These are phyloP conservation scores for Sordariomycetes sp. DNA, from an alignment of 2,329 filamentous ascomycete genomes.

Conservation along the genomic window DNA sequence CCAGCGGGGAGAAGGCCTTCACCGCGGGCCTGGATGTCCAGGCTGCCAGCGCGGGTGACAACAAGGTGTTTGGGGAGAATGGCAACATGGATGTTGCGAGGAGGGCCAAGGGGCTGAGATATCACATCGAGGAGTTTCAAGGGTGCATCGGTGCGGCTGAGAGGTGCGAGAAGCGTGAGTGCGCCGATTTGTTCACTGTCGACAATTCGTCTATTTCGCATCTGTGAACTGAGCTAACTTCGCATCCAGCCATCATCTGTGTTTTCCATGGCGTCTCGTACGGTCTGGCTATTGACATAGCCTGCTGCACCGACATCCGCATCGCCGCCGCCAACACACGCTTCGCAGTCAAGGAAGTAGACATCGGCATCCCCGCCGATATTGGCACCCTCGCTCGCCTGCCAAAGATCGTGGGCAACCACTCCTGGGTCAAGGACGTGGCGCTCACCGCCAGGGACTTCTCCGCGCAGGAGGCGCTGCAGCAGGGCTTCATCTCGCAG, in stretches of 20 bases:
- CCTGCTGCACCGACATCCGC: slow-evolving; percentile 61
- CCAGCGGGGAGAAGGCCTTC: slow-evolving; percentile 76
- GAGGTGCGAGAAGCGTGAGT: slow-evolving; percentile 76
- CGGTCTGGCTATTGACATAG: slow-evolving; percentile 69
- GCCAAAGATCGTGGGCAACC: slow-evolving; percentile 62
- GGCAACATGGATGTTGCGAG: slow-evolving; percentile 50
- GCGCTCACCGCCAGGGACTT: slow-evolving; percentile 64
- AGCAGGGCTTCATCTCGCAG: slow-evolving; percentile 60
- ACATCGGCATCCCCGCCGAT: slow-evolving; percentile 73
- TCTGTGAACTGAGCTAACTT: too few relatives aligned
- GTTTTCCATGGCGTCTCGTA: slow-evolving; percentile 72
- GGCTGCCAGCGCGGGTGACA: slow-evolving; percentile 49
- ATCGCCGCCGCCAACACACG: slow-evolving; percentile 50
- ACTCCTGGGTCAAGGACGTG: slow-evolving; percentile 74
- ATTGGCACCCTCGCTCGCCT: slow-evolving; percentile 67
- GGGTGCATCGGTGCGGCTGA: slow-evolving; percentile 67
- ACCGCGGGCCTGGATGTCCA: slow-evolving; percentile 78
- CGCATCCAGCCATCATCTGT: slow-evolving; percentile 67
- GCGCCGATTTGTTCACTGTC: not conserved
- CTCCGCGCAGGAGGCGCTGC: slow-evolving; percentile 55
- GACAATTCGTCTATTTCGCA: not conserved
- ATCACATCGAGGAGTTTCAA: slow-evolving; percentile 74
- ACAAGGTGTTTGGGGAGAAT: slow-evolving; percentile 33
- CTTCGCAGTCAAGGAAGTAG: slow-evolving; percentile 72
- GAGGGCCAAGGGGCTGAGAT: slow-evolving; percentile 50